Evolutionary conservation across 2,329 filamentous ascomycete genomes (phyloP).

Genomic region (Ceratocystiopsis sp.): DNA sequence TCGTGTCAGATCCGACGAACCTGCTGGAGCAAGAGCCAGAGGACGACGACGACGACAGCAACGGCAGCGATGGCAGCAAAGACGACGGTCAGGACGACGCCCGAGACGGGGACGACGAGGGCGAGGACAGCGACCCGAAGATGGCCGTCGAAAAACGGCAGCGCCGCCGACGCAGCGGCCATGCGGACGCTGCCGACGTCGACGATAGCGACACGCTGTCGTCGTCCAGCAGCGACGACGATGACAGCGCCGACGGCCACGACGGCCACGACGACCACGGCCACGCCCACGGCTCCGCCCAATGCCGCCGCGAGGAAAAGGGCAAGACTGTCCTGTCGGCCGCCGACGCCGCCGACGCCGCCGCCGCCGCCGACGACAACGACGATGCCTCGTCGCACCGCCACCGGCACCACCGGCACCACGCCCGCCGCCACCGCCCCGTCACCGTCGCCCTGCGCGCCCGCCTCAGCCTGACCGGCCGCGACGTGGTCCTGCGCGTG

Average conservation of each 20-base stretch:
- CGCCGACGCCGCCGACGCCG: constrained; percentile 13
- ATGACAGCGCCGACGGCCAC: constrained; percentile 3
- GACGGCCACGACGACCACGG: constrained; percentile 6
- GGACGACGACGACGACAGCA: constrained; percentile 12
- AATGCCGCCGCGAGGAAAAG: constrained; percentile 28
- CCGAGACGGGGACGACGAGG: neutral
- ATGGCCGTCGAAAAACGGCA: neutral
- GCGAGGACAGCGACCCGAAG: constrained; percentile 1
- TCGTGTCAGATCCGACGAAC: constrained; percentile 51
- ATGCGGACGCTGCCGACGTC: neutral
- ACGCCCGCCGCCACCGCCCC: too few relatives aligned
- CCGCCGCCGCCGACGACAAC: too few relatives aligned
- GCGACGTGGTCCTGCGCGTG: constrained; percentile 43
- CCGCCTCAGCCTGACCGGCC: constrained; percentile 47
- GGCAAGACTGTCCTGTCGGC: constrained; percentile 26
- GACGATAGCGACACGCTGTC: too few relatives aligned
- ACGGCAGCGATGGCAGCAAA: constrained; percentile 3
- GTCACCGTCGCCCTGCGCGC: constrained; percentile 40
- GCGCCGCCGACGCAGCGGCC: neutral
- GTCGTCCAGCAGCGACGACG: neutral
- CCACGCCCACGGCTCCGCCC: constrained; percentile 4
- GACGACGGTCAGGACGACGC: neutral
- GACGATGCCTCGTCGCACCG: too few relatives aligned
- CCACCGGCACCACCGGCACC: too few relatives aligned
- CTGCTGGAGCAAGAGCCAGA: constrained; percentile 15